A percentile compares a stretch with the other conserved stretches of the same genome.
phyloP scores from a whole-genome alignment of 2,329 filamentous ascomycete genomes.

The Coniochaeta sp. region DNA sequence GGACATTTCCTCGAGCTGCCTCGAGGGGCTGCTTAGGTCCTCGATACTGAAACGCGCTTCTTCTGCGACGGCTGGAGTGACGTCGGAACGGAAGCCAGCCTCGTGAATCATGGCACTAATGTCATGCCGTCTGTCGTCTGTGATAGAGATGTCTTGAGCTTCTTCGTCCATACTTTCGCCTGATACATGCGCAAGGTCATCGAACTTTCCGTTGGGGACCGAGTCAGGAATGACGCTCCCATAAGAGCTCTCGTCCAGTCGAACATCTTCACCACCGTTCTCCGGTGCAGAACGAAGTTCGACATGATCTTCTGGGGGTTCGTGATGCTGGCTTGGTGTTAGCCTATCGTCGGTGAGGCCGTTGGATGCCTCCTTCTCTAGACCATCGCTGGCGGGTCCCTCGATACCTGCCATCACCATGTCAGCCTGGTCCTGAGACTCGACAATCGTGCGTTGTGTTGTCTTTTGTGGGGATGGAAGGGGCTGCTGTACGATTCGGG shows the following conservation, averaged over 20 bases:
- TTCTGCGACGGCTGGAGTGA: slow-evolving; percentile 28
- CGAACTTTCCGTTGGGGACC: neutral
- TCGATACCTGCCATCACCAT: neutral
- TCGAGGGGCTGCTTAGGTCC: slow-evolving; percentile 21
- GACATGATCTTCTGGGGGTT: neutral
- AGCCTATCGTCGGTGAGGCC: neutral
- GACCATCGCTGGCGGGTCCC: neutral
- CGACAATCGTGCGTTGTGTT: neutral
- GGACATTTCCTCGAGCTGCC: slow-evolving; percentile 18
- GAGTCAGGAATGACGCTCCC: neutral
- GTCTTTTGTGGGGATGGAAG: slow-evolving; percentile 2
- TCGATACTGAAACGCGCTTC: slow-evolving; percentile 4
- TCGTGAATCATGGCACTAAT: slow-evolving; percentile 37
- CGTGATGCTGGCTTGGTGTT: neutral
- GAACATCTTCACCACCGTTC: neutral
- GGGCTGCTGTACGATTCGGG: slow-evolving; percentile 52
- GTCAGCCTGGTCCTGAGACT: slow-evolving; percentile 1
- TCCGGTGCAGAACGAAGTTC: neutral
- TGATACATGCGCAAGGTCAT: neutral
- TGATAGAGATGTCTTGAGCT: slow-evolving; percentile 16
- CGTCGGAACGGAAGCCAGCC: slow-evolving; percentile 36
- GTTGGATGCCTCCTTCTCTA: neutral
- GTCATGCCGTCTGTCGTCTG: slow-evolving; percentile 24
- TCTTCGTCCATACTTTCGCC: neutral
- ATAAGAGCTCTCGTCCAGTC: neutral